Evolutionary conservation across 2,329 filamentous ascomycete genomes (phyloP), one percentile per base, ranked within the genome.

Genomic region (Harringtonia lauricola): DNA sequence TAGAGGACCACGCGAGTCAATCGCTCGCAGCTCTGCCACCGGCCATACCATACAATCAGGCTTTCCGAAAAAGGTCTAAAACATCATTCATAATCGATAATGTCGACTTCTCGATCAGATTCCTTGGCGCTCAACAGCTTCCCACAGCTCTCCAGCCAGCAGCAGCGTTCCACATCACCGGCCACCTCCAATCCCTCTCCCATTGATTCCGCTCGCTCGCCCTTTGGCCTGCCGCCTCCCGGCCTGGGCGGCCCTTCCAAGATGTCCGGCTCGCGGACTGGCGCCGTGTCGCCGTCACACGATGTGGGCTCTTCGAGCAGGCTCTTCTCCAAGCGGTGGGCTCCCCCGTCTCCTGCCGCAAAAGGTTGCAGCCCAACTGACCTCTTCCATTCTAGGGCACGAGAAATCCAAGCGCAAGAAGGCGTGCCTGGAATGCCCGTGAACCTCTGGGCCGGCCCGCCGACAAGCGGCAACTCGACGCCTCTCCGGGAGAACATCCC

Each of bases 361-460:
- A 12, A 13, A 9, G 13, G 15, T 15, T 37, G 30, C 17, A 17
- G 19, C 36, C 21, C 8, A n/a, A 7, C 24, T 26, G 6, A 6
- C 10, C 24, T 10, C 29, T 31, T n/a, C n/a, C n/a, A 3, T 8
- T 37, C 3, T 30, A 95, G 90, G 59, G 89, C 92, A 52, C 79
- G 92, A 62, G 92, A 98, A 64, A 95, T 96, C 49, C 90, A 96
- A 68, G 89, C 89, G 43, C 89, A 95, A 67, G 90, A 96, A 74
- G 89, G 89, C 41, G 73, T 95, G 40, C 68, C 70, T 59, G 81
- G 72, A 58, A 73, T 76, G 56, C 73, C 71, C 62, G 64, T 82
- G 42, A 79, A 81, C 58, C 82, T 83, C 36, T 96, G 92, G 92
- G 88, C 88, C 72, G 90, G 92, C 12, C 90, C 92, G 52, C 90